These are phyloP conservation scores for Candida patagonica DNA, from an alignment of 805 yeast genomes.

Conservation along the genomic window DNA sequence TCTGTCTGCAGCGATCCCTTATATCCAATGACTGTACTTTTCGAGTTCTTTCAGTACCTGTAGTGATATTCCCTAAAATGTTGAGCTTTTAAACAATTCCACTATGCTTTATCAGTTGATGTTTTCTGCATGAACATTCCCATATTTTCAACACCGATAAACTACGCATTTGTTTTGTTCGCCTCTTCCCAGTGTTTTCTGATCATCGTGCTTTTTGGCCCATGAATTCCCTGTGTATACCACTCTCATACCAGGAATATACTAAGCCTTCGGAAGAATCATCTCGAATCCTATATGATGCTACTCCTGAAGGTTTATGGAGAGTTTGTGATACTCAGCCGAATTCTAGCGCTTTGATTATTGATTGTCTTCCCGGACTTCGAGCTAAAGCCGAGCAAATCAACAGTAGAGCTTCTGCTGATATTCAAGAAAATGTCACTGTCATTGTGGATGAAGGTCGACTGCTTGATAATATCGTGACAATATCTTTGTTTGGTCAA, in stretches of 20 bases:
- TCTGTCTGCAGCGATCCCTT: no score
- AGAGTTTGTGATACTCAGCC: slow-evolving; percentile 1
- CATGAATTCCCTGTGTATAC: not conserved
- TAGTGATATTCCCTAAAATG: no score
- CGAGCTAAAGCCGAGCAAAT: slow-evolving; percentile 9
- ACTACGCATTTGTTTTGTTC: no score
- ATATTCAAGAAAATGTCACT: slow-evolving; percentile 8
- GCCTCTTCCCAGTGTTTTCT: no score
- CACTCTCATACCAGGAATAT: not conserved
- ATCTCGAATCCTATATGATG: not conserved
- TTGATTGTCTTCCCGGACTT: slow-evolving; percentile 14
- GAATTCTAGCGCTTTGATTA: slow-evolving; percentile 1
- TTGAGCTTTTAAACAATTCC: no score
- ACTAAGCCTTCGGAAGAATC: not conserved
- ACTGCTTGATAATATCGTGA: slow-evolving; percentile 28
- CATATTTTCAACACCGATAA: no score
- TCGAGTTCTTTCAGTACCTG: no score
- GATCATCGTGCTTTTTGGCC: no score
- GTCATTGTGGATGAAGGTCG: slow-evolving; percentile 29
- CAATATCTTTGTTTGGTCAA: slow-evolving; percentile 32
- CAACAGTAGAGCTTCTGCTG: not conserved
- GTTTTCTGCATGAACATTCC: no score
- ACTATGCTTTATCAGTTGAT: no score
- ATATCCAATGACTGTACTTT: no score
- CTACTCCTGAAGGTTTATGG: slow-evolving; percentile 1